A percentile compares a stretch with the other conserved stretches of the same genome.
Conservation (phyloP, 306 rosid species). For the Luffa aegyptiaca region DNA sequence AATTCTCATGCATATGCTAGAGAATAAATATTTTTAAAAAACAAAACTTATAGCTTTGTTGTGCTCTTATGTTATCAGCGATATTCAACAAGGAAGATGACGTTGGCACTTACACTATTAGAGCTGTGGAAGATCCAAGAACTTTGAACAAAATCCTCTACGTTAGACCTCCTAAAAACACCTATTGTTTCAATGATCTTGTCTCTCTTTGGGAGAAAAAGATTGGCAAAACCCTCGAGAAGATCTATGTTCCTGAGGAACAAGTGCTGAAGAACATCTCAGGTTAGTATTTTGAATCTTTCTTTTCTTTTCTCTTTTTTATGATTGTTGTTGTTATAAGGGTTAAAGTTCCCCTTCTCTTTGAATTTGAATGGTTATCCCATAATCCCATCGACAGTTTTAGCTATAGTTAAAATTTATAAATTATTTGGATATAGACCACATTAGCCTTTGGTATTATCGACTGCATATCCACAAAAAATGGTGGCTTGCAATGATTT, state of each 20-base stretch:
- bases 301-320: not conserved
- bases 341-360: too few relatives aligned
- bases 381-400: too few relatives aligned
- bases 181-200: not conserved
- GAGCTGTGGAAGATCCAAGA: not conserved
- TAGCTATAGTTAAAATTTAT: too few relatives aligned
- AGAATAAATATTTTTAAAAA: too few relatives aligned
- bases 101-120: not conserved
- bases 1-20: not conserved
- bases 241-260: not conserved
- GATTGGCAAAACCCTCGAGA: not conserved
- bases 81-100: not conserved
- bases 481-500: too few relatives aligned
- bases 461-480: too few relatives aligned
- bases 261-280: not conserved
- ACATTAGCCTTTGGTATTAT: too few relatives aligned
- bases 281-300: not conserved
- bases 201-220: not conserved
- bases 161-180: not conserved
- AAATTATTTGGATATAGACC: too few relatives aligned
- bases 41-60: not conserved
- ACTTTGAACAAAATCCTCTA: not conserved
- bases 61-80: not conserved
- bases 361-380: too few relatives aligned
- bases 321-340: too few relatives aligned